Evolutionary conservation across 2,329 filamentous ascomycete species (phyloP).

Genomic region (Immersiporthe knoxdaviesiana): DNA sequence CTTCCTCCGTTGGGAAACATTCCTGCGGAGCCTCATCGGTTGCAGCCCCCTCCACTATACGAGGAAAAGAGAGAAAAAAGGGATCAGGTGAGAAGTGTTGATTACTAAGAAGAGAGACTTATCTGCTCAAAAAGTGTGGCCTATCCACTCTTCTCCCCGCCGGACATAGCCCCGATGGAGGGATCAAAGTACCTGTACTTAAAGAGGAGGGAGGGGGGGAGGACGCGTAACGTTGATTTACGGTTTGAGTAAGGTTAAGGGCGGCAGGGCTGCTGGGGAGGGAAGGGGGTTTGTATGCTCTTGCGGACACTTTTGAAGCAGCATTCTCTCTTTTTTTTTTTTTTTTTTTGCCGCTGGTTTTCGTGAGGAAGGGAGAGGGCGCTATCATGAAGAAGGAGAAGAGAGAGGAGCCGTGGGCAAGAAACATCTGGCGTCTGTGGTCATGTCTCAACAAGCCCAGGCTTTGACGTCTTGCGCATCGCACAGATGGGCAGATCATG

Average conservation of each 20-base stretch:
- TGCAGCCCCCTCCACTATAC: not conserved
- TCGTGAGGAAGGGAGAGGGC: too few species aligned
- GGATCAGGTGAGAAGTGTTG: not conserved
- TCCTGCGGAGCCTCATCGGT: not conserved
- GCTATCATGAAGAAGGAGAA: too few species aligned
- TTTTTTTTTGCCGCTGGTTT: not conserved
- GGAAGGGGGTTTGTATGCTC: not conserved
- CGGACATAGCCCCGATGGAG: not conserved
- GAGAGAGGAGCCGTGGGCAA: too few species aligned
- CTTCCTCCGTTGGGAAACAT: not conserved
- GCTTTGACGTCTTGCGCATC: not conserved
- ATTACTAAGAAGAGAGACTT: not conserved
- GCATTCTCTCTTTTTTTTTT: not conserved
- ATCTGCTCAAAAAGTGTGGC: not conserved
- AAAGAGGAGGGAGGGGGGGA: not conserved
- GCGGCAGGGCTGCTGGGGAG: not conserved
- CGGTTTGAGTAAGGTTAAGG: constrained; percentile 25
- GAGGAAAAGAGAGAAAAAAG: not conserved
- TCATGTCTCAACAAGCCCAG: not conserved
- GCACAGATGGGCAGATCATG: not conserved
- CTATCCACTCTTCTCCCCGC: too few species aligned
- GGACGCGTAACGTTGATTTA: constrained; percentile 25
- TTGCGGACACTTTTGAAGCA: not conserved
- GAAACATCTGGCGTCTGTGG: constrained; percentile 8
- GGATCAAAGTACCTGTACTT: not conserved